Evolutionary conservation across 345 rosid species (phyloP).

Genomic region (Pugionium cornutum): DNA sequence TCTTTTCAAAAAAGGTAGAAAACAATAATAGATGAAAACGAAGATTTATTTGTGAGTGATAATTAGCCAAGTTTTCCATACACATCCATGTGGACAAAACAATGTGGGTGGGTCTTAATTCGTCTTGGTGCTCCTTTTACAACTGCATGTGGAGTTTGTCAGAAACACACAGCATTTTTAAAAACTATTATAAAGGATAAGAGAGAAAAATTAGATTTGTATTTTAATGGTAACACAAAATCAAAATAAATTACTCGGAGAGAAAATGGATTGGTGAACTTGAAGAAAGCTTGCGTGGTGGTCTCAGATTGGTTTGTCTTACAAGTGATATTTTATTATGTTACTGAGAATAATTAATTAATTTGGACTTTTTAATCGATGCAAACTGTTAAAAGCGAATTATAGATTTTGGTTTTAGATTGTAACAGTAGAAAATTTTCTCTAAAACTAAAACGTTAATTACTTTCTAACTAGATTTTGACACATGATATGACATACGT

Average conservation of each 20-base stretch:
- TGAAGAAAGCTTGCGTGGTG: constrained; percentile 41
- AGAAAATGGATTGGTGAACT: constrained; percentile 42
- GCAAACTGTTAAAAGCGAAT: too few relatives aligned
- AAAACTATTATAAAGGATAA: constrained; percentile 27
- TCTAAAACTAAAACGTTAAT: too few relatives aligned
- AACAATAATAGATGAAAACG: too few relatives aligned
- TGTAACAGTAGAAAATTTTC: too few relatives aligned
- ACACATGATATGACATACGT: too few relatives aligned
- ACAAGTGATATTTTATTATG: constrained; percentile 1
- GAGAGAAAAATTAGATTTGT: background rate
- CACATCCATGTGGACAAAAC: constrained; percentile 64
- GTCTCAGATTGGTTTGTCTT: constrained; percentile 38
- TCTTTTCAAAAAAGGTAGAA: too few relatives aligned
- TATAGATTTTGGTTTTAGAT: too few relatives aligned
- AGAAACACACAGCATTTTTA: constrained; percentile 39
- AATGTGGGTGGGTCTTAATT: constrained; percentile 55
- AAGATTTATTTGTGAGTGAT: background rate
- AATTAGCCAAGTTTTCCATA: constrained; percentile 47
- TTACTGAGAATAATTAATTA: too few relatives aligned
- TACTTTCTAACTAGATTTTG: too few relatives aligned
- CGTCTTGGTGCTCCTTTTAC: constrained; percentile 45
- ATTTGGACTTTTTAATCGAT: too few relatives aligned
- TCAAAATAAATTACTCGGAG: constrained; percentile 28
- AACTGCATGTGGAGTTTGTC: constrained; percentile 78
- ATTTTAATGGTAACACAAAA: constrained; percentile 9